Conservation (phyloP, 208 protist genomes). For the Trypanosoma caninum region DNA sequence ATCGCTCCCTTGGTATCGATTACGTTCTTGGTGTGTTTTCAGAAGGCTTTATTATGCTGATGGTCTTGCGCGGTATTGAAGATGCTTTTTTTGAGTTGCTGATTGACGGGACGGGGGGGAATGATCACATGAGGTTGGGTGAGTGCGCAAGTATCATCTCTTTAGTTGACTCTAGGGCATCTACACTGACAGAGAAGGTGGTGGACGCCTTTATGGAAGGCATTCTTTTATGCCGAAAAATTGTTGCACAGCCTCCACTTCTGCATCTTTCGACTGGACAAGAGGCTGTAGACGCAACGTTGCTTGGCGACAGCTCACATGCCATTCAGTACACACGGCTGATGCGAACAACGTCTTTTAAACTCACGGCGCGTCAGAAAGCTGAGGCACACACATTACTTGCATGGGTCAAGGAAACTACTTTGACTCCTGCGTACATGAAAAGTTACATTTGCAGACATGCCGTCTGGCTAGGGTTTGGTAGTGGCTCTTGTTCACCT, state of each 20-base stretch:
- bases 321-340: slow-evolving; percentile 63
- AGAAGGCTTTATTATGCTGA: slow-evolving; percentile 60
- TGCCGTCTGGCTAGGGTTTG: slow-evolving; percentile 80
- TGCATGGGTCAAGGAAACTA: slow-evolving; percentile 35
- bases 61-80: slow-evolving; percentile 47
- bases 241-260: slow-evolving; percentile 43
- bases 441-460: slow-evolving; percentile 60
- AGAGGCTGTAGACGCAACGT: slow-evolving; percentile 63
- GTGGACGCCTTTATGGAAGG: slow-evolving; percentile 39
- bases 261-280: slow-evolving; percentile 22
- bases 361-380: slow-evolving; percentile 36
- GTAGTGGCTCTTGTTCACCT: slow-evolving; percentile 47
- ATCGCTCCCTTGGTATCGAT: slow-evolving; percentile 58
- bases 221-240: slow-evolving; percentile 47
- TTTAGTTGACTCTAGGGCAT: background rate
- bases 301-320: slow-evolving; percentile 43
- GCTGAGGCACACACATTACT: slow-evolving; percentile 35
- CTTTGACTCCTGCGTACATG: slow-evolving; percentile 48
- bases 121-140: background rate
- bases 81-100: slow-evolving; percentile 12
- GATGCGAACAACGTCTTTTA: slow-evolving; percentile 42
- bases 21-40: slow-evolving; percentile 46
- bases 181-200: slow-evolving; percentile 23
- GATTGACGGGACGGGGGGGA: background rate
- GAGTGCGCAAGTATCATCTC: background rate